These are phyloP conservation scores for Globisporangium barbulae DNA, from an alignment of 352 stramenopile species.

Conservation along the genomic window DNA sequence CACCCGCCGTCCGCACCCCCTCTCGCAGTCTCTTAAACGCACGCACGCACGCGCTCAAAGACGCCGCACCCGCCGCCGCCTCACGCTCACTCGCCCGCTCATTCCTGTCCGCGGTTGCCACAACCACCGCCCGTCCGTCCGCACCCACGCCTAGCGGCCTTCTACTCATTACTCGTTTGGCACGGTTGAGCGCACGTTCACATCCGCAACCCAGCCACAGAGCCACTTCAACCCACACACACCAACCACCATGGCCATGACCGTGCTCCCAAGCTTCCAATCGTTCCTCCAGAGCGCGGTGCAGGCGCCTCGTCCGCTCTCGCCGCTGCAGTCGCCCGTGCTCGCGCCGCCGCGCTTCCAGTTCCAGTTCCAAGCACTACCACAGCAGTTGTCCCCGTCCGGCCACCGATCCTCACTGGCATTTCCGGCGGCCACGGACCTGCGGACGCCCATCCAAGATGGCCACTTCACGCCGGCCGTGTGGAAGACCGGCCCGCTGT, in stretches of 20 bases:
- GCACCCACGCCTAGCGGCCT: background rate
- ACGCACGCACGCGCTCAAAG: background rate
- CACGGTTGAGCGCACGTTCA: background rate
- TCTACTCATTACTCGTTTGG: constrained; percentile 5
- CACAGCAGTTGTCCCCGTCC: background rate
- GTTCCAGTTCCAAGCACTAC: background rate
- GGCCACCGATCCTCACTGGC: background rate
- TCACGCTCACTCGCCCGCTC: background rate
- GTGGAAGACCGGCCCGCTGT: constrained; percentile 8
- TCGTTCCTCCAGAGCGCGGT: constrained; percentile 45
- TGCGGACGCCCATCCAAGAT: background rate
- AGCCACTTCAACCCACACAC: background rate
- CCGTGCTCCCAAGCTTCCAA: constrained; percentile 54
- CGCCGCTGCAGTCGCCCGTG: constrained; percentile 12
- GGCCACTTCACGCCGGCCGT: background rate
- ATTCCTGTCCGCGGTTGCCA: background rate
- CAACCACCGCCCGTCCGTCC: background rate
- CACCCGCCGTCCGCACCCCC: background rate
- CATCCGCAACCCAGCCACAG: background rate
- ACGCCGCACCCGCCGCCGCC: background rate
- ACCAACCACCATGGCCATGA: constrained; percentile 32
- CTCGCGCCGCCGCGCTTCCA: constrained; percentile 4
- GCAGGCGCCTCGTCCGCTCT: constrained; percentile 18
- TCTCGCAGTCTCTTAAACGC: constrained; percentile 1
- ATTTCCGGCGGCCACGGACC: background rate